phyloP scores from a whole-genome alignment of 306 rosid genomes.

The Prunus padus region DNA sequence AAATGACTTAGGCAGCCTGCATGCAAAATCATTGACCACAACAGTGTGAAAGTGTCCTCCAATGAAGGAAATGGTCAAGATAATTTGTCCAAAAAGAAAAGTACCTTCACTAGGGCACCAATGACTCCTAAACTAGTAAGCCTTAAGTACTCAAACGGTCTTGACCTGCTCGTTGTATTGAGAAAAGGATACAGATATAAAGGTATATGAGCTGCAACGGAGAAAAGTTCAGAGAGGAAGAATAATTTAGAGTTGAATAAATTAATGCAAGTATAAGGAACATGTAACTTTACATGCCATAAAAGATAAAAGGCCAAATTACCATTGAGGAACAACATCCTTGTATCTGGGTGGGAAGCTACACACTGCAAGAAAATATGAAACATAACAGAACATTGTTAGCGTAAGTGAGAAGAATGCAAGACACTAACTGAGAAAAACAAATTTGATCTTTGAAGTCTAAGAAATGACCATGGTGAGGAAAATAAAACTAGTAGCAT shows the following conservation, averaged over 20 bases:
- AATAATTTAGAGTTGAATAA: neutral
- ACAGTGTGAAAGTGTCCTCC: neutral
- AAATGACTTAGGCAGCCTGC: neutral
- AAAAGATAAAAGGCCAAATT: slow-evolving; percentile 36
- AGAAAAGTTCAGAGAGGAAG: slow-evolving; percentile 21
- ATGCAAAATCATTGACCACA: slow-evolving; percentile 5
- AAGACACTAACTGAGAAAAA: neutral
- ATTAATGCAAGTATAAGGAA: neutral
- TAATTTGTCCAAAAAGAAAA: slow-evolving; percentile 11
- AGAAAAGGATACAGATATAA: slow-evolving; percentile 72
- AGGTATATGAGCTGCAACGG: slow-evolving; percentile 67
- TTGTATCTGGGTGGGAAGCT: slow-evolving; percentile 90
- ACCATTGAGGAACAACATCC: slow-evolving; percentile 83
- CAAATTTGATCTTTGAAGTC: neutral
- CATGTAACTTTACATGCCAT: neutral
- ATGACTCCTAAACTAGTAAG: slow-evolving; percentile 90
- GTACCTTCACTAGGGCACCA: slow-evolving; percentile 92
- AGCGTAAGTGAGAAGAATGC: neutral
- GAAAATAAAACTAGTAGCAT: neutral
- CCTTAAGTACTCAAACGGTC: slow-evolving; percentile 82
- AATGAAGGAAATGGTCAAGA: neutral
- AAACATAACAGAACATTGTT: slow-evolving; percentile 12
- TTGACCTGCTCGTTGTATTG: slow-evolving; percentile 66
- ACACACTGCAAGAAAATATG: slow-evolving; percentile 56
- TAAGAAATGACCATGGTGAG: neutral